These are phyloP conservation scores for Ajuga reptans DNA, from an alignment of 305 asterid genomes.

Conservation along the genomic window DNA sequence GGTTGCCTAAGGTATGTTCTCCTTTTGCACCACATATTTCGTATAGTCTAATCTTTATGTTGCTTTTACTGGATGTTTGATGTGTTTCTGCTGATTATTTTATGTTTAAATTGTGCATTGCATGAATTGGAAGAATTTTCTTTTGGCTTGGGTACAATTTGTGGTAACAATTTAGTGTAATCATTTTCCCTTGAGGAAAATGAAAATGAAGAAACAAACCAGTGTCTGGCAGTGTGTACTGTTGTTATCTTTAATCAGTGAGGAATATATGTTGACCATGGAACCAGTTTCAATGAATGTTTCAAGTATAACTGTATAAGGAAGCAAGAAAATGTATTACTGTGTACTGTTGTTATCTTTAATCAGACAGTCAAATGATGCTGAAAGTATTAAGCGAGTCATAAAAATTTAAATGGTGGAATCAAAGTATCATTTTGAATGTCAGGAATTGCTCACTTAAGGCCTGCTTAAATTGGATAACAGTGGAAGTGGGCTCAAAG, in stretches of 20 bases:
- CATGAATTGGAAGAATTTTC: background rate
- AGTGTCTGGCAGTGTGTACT: background rate
- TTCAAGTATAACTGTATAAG: background rate
- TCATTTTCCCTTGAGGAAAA: background rate
- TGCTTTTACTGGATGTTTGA: background rate
- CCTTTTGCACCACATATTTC: background rate
- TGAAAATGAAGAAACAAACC: background rate
- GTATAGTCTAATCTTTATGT: background rate
- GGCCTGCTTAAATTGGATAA: conserved; percentile 20
- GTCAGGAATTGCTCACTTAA: conserved; percentile 11
- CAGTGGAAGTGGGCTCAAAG: conserved; percentile 18
- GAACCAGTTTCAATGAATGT: background rate
- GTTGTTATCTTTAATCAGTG: background rate
- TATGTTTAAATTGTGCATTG: background rate
- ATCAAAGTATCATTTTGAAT: background rate
- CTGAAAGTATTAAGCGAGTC: background rate
- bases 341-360: background rate
- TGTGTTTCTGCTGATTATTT: background rate
- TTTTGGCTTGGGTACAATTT: background rate
- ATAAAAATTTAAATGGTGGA: background rate
- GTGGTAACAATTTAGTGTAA: background rate
- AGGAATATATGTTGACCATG: background rate
- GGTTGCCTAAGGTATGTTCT: background rate
- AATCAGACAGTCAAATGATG: background rate
- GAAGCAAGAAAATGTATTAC: background rate